phyloP scores from a whole-genome alignment of 345 rosid genomes.

The Heritiera littoralis region DNA sequence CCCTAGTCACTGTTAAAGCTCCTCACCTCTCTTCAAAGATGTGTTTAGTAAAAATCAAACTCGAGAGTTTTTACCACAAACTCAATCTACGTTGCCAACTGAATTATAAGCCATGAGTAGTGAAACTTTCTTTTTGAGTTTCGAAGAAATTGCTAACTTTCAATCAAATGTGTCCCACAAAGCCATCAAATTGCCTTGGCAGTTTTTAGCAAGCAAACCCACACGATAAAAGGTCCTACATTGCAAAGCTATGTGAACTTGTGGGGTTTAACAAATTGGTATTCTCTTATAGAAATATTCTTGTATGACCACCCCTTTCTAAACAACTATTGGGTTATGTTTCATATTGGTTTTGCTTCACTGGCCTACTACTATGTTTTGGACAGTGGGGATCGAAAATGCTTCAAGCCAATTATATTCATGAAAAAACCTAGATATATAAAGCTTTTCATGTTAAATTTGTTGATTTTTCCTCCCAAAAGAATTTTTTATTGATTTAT shows the following conservation, averaged over 20 bases:
- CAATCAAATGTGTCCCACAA: too few relatives aligned
- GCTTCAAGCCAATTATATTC: background rate
- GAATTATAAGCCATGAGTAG: too few relatives aligned
- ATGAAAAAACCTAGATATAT: background rate
- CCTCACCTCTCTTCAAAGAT: too few relatives aligned
- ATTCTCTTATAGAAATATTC: constrained; percentile 10
- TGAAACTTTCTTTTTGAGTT: too few relatives aligned
- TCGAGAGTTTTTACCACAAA: too few relatives aligned
- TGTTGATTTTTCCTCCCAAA: background rate
- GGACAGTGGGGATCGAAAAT: background rate
- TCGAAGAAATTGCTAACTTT: too few relatives aligned
- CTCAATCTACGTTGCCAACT: too few relatives aligned
- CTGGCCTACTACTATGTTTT: background rate
- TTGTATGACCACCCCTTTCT: background rate
- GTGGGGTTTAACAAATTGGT: background rate
- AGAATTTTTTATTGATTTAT: too few relatives aligned
- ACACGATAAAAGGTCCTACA: background rate
- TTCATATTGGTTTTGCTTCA: background rate
- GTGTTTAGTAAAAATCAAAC: too few relatives aligned
- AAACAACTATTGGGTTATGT: background rate
- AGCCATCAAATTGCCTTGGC: background rate
- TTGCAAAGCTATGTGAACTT: background rate
- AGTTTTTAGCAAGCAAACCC: background rate
- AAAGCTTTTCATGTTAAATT: too few relatives aligned
- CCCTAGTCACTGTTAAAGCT: too few relatives aligned